Conservation (phyloP, 2,329 filamentous ascomycete genomes). For the Xylaria sp. region DNA sequence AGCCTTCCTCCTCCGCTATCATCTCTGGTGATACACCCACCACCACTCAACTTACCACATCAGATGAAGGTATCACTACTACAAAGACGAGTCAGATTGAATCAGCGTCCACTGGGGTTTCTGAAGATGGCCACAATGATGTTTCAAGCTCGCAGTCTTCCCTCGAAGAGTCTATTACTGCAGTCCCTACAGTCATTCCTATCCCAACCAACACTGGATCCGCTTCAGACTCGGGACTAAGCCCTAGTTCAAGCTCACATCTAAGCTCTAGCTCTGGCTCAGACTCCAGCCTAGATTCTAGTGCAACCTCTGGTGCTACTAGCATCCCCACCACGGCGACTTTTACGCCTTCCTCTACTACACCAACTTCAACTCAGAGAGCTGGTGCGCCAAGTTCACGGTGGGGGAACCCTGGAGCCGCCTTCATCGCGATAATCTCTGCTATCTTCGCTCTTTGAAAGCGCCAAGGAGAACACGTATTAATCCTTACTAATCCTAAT, state of each 20-base stretch:
- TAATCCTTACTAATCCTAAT: background rate
- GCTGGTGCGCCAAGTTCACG: background rate
- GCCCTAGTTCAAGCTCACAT: constrained; percentile 30
- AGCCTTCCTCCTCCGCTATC: constrained; percentile 38
- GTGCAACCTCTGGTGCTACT: background rate
- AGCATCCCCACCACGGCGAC: background rate
- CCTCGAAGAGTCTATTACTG: constrained; percentile 40
- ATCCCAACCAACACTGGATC: constrained; percentile 35
- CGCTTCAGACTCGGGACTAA: constrained; percentile 33
- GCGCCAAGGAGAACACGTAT: background rate
- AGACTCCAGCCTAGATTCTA: constrained; percentile 24
- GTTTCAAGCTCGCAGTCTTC: constrained; percentile 45
- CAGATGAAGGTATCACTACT: constrained; percentile 8
- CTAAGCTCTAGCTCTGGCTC: constrained; percentile 39
- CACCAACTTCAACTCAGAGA: background rate
- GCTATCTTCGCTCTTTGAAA: background rate
- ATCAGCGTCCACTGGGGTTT: constrained; percentile 24
- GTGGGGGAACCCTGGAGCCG: background rate
- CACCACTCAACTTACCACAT: constrained; percentile 30
- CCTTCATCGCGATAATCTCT: background rate
- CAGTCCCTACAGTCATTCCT: constrained; percentile 10
- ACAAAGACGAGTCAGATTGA: constrained; percentile 1
- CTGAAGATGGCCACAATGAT: constrained; percentile 44
- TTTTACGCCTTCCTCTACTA: background rate
- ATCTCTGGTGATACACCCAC: constrained; percentile 31